Base-by-base conservation (phyloP, 1,284 basidiomycete genomes). In the Malassezia japonica region DNA sequence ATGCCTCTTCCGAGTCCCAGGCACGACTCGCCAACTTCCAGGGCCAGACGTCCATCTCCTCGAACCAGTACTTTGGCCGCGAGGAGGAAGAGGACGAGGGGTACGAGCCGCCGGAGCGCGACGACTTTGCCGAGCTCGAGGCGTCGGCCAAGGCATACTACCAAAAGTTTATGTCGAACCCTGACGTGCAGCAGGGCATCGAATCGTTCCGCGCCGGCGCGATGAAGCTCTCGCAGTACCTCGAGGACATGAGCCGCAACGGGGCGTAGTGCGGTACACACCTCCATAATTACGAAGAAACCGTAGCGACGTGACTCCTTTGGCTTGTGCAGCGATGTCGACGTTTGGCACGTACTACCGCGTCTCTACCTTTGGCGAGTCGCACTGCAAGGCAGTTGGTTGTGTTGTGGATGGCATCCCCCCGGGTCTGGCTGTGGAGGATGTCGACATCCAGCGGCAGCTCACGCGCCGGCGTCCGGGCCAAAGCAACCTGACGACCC, bases 351-450 rank as follows among this genome's bases (percentile, higher is more conserved):
- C 78, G 18, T 76, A 86, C 42, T 98, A 87, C 78, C 82, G 89
- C 46, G 92, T 98, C 34, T 91, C 91, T 54, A 99, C 94, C 57
- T 98, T 87, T 73, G 94, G 94, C 60, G 94, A 99, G 78, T 89
- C 86, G 56, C 94, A 99, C 74, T 96, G 94, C 75, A 82, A 87
- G 52, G 92, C 88, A 3, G 92, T 98, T 31, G 94, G 94, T 29
- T 89, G 87, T 55, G 96, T 99, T 76, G 84, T 98, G 68, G 94
- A 96, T 73, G 92, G 92, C 39, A 87, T 88, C 62, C 92, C 94
- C 47, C 91, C 94, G 32, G 92, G 94, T 16, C 77, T 98, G 38
- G 78, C 81, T 56, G 79, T 99, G 50, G 79, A 81, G 21, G 79
- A 86, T 41, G 77, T 81, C 60, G 91, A 98, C 73, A 83, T 99